Percentiles rank a stretch among this genome's conserved stretches.
phyloP scores from a whole-genome alignment of 805 yeast species.

The Metschnikowia hibisci region DNA sequence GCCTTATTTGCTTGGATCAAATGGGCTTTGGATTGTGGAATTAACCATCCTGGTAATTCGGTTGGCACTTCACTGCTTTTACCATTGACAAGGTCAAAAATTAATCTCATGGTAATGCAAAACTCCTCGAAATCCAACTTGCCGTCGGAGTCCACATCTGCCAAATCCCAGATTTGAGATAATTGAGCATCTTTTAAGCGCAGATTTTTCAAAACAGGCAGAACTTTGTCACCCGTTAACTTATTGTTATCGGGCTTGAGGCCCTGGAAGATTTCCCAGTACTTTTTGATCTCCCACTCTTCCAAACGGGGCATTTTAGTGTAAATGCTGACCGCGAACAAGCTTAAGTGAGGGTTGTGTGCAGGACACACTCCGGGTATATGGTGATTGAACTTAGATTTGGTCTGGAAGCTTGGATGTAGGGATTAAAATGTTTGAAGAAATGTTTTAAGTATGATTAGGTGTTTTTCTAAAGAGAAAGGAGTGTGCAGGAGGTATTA shows the following conservation, averaged over 20 bases:
- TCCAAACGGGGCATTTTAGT: constrained; percentile 62
- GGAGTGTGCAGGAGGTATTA: no score
- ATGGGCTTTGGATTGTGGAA: constrained; percentile 86
- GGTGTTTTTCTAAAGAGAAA: no score
- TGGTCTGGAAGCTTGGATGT: no score
- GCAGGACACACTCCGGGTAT: no score
- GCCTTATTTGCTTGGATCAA: constrained; percentile 82
- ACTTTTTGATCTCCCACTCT: constrained; percentile 94
- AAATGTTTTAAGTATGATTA: no score
- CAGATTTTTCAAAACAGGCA: constrained; percentile 74
- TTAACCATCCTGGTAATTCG: constrained; percentile 83
- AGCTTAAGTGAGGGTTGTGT: no score
- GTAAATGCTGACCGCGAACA: neutral
- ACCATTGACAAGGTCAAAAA: constrained; percentile 87
- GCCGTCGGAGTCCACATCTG: constrained; percentile 20
- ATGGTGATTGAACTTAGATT: no score
- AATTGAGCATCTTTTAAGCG: constrained; percentile 54
- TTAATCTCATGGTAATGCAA: constrained; percentile 93
- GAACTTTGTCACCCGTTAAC: constrained; percentile 78
- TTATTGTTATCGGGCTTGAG: constrained; percentile 77
- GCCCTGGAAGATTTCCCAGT: constrained; percentile 96
- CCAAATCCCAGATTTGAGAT: constrained; percentile 82
- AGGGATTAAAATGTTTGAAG: no score
- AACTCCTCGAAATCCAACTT: constrained; percentile 93
- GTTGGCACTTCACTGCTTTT: constrained; percentile 54